phyloP scores from a whole-genome alignment of 768 basidiomycete species.

The Mycena capillaripes region DNA sequence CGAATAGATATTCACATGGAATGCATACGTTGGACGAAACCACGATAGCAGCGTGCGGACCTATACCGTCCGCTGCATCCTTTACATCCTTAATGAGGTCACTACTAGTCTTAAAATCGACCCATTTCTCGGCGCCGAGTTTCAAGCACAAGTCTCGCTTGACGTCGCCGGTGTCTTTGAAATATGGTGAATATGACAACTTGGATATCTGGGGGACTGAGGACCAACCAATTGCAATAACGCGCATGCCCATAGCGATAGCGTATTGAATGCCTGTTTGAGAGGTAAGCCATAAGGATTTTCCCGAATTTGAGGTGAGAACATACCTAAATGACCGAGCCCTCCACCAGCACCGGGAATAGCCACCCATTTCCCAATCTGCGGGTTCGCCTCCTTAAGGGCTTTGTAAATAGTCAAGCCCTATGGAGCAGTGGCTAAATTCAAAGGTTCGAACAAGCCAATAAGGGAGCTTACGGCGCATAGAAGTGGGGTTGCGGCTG shows the following conservation, averaged over 20 bases:
- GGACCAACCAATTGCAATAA: constrained; percentile 60
- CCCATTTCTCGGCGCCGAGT: constrained; percentile 74
- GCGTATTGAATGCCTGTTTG: constrained; percentile 82
- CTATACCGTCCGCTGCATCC: constrained; percentile 72
- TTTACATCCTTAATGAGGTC: constrained; percentile 74
- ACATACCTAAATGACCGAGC: constrained; percentile 79
- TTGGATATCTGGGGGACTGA: neutral
- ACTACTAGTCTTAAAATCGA: constrained; percentile 79
- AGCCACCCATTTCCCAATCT: constrained; percentile 79
- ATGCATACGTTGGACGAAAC: constrained; percentile 64
- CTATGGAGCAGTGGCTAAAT: constrained; percentile 44
- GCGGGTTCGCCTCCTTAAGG: constrained; percentile 71
- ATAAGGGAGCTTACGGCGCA: constrained; percentile 67
- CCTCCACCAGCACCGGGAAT: constrained; percentile 85
- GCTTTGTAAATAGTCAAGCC: constrained; percentile 88
- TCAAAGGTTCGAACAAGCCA: neutral
- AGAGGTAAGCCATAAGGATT: neutral
- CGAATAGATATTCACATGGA: neutral
- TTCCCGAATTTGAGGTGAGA: neutral
- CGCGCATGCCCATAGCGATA: constrained; percentile 78
- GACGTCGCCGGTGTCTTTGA: constrained; percentile 77
- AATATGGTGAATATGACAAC: neutral
- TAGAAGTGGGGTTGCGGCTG: constrained; percentile 76
- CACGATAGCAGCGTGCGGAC: constrained; percentile 78
- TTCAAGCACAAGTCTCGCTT: constrained; percentile 72